Percentiles rank a stretch among this genome's conserved stretches.
Evolutionary conservation across 2,329 filamentous ascomycete genomes (phyloP).

Genomic region (Thyridium curvatum): DNA sequence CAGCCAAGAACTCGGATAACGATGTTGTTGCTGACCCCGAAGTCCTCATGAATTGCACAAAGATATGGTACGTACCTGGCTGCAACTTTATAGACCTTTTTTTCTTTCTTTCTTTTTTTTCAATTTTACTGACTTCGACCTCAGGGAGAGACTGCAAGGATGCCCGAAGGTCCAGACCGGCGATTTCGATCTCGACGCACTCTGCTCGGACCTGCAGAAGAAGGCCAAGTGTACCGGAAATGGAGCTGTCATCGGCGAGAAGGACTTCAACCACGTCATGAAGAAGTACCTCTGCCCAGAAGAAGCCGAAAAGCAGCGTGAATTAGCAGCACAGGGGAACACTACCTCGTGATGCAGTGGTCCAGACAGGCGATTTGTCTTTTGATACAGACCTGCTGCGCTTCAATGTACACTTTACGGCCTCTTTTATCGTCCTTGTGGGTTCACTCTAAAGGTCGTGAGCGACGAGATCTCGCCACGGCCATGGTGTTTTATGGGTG

Average conservation of each 20-base stretch:
- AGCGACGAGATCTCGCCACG: no score
- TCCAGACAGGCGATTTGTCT: no score
- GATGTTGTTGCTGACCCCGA: conserved; percentile 55
- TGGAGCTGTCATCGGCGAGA: conserved; percentile 82
- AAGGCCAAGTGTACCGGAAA: conserved; percentile 93
- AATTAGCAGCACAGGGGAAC: no score
- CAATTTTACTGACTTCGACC: conserved; percentile 29
- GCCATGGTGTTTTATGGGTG: no score
- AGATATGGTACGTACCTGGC: conserved; percentile 75
- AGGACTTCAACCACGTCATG: conserved; percentile 78
- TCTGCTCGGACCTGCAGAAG: conserved; percentile 88
- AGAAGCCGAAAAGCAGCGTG: neutral
- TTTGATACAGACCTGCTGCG: no score
- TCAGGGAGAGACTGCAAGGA: conserved; percentile 82
- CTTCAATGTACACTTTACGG: no score
- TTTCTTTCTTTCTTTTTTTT: neutral
- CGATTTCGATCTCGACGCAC: conserved; percentile 86
- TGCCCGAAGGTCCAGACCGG: conserved; percentile 84
- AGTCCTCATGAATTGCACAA: conserved; percentile 74
- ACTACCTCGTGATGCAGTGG: no score
- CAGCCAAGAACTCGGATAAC: conserved; percentile 61
- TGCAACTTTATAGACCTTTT: conserved; percentile 30
- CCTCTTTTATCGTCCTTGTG: no score
- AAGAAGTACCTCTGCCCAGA: conserved; percentile 51
- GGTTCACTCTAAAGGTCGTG: no score